Conservation (phyloP, 2,329 filamentous ascomycete species). For the Polytolypa hystricis region DNA sequence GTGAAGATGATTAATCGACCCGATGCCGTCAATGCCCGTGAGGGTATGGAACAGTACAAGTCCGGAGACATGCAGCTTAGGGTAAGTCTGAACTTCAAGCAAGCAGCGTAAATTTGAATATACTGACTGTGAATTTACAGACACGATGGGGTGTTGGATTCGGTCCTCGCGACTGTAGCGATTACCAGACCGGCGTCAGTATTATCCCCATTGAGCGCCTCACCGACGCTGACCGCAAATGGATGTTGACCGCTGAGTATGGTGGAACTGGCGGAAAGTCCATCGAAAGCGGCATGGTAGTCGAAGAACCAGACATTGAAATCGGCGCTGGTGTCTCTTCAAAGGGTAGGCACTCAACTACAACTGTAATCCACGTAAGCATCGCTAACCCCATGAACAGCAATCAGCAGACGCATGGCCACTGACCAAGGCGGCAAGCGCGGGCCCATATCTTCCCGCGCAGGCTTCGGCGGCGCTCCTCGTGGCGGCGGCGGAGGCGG, state of each 20-base stretch:
- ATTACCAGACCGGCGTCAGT: conserved; percentile 85
- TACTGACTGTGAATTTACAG: conserved; percentile 35
- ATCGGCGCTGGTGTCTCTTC: conserved; percentile 95
- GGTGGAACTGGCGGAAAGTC: conserved; percentile 78
- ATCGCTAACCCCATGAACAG: conserved; percentile 20
- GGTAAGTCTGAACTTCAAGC: conserved; percentile 39
- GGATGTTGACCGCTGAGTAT: conserved; percentile 88
- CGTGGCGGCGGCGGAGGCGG: conserved; percentile 9
- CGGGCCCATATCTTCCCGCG: conserved; percentile 37
- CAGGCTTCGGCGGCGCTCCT: conserved; percentile 14
- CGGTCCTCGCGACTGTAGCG: conserved; percentile 90
- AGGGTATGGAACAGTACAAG: conserved; percentile 72
- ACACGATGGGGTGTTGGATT: conserved; percentile 98
- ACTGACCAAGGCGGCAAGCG: conserved; percentile 41
- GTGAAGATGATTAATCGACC: conserved; percentile 93
- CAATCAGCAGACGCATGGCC: conserved; percentile 41
- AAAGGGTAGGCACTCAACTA: conserved; percentile 48
- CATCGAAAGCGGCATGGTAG: conserved; percentile 72
- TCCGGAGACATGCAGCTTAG: conserved; percentile 62
- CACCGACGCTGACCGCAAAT: conserved; percentile 93
- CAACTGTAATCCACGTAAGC: neutral
- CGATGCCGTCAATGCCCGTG: conserved; percentile 73
- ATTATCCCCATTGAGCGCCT: conserved; percentile 85
- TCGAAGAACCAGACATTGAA: conserved; percentile 97
- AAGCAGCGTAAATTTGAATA: neutral